Percentiles rank a stretch among this genome's conserved stretches.
phyloP scores from a whole-genome alignment of 108 stramenopile genomes.

The Cyclotella cryptica region DNA sequence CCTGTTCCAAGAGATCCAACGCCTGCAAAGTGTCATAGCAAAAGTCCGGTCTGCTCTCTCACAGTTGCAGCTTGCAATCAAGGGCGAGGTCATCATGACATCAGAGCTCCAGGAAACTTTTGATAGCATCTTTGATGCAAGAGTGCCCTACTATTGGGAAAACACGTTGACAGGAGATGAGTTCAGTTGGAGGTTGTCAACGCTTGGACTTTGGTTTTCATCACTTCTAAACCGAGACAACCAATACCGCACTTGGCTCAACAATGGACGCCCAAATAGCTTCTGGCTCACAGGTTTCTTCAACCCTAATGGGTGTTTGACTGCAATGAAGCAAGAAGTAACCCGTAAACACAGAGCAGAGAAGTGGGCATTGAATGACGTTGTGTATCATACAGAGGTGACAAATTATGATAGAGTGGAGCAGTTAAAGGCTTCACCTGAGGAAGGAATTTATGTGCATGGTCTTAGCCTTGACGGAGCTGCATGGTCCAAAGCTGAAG shows the following conservation, averaged over 20 bases:
- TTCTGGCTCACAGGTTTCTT: constrained; percentile 93
- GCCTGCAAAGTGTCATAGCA: constrained; percentile 78
- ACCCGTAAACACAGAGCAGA: constrained; percentile 81
- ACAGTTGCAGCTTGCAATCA: constrained; percentile 89
- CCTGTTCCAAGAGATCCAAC: constrained; percentile 91
- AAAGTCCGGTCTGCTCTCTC: constrained; percentile 82
- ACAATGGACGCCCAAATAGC: constrained; percentile 69
- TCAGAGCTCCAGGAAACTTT: constrained; percentile 83
- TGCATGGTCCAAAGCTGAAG: constrained; percentile 77
- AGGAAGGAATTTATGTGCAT: constrained; percentile 91
- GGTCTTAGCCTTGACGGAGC: constrained; percentile 90
- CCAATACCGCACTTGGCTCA: constrained; percentile 86
- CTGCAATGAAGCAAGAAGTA: constrained; percentile 94
- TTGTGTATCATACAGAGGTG: constrained; percentile 87
- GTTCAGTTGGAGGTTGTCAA: constrained; percentile 88
- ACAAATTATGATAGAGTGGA: constrained; percentile 72
- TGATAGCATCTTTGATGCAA: constrained; percentile 80
- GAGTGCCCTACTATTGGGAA: constrained; percentile 82
- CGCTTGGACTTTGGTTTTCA: constrained; percentile 89
- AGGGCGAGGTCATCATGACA: constrained; percentile 92
- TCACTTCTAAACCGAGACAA: constrained; percentile 79
- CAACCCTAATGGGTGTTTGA: constrained; percentile 89
- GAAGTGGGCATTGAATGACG: constrained; percentile 92
- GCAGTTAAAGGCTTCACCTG: constrained; percentile 65
- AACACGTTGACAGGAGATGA: constrained; percentile 91